These are phyloP conservation scores for Elsinoe perseae DNA, from an alignment of 2,329 filamentous ascomycete genomes.

Conservation along the genomic window DNA sequence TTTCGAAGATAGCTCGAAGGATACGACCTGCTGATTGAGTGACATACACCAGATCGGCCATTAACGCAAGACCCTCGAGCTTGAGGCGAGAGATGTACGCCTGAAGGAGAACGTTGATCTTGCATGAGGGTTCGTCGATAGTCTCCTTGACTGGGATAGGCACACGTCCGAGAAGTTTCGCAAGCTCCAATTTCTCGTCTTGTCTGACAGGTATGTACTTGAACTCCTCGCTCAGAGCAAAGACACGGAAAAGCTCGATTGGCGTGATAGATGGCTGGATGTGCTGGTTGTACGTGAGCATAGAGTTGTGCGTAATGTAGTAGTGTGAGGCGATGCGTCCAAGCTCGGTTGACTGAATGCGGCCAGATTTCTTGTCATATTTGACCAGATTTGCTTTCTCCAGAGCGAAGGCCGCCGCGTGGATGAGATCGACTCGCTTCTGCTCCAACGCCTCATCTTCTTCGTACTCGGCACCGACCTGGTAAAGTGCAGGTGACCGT, in stretches of 20 bases:
- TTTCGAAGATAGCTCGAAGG: constrained; percentile 90
- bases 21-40: constrained; percentile 97
- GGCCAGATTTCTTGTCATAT: constrained; percentile 89
- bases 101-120: constrained; percentile 95
- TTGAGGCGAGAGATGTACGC: constrained; percentile 94
- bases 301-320: constrained; percentile 93
- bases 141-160: constrained; percentile 96
- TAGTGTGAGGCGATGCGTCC: constrained; percentile 96
- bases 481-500: constrained; percentile 86
- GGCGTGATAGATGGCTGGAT: constrained; percentile 87
- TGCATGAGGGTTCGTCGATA: constrained; percentile 91
- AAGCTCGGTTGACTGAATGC: constrained; percentile 82
- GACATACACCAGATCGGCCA: constrained; percentile 98
- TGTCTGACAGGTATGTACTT: constrained; percentile 97
- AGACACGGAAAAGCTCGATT: constrained; percentile 94
- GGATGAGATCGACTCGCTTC: constrained; percentile 93
- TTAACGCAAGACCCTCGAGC: constrained; percentile 85
- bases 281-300: constrained; percentile 94
- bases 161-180: constrained; percentile 80
- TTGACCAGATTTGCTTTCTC: constrained; percentile 85
- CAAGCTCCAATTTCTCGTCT: constrained; percentile 93
- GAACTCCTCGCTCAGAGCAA: constrained; percentile 93
- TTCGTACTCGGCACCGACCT: constrained; percentile 91
- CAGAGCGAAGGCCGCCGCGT: constrained; percentile 80
- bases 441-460: constrained; percentile 87